Evolutionary conservation across 2,329 filamentous ascomycete genomes (phyloP), one percentile per base, ranked within the genome.

Genomic region (Botrytis byssoidea): DNA sequence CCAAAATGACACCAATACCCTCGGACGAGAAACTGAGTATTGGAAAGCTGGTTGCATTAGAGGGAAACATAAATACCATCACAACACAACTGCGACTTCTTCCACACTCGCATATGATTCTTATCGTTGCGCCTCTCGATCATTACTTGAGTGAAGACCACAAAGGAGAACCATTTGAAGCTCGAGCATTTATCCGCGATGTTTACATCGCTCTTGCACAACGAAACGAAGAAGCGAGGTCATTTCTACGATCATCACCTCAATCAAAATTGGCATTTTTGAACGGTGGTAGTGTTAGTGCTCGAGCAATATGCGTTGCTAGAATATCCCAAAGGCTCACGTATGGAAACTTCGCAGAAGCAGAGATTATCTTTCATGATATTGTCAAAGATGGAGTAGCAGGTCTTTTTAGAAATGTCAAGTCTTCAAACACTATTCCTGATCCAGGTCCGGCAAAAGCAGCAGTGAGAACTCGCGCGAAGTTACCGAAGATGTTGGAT

Each of bases 41-140:
- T 57, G 88, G 88, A 65, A 87, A 84, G 78, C 81, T 91, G 71
- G 84, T 91, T 70, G 88, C 89, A 75, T 85, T 91, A 73, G 89
- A 91, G 78, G 89, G 89, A 9, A 84, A 87, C 46, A 77, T 81
- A 37, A 86, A 89, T 64, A 82, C 84, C 44, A 83, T 91, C 44
- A 85, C 86, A 37, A 90, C 88, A 5, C 89, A 91, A 77, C 82
- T 91, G 57, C 86, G 86, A 65, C 84, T 91, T 4, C 84, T 91
- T 18, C 89, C 89, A 14, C 85, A 84, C 5, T 91, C 88, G 1
- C 81, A 86, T 0, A 86, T 90, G 73, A 86, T 91, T 55, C 80
- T 90, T 37, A 84, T 90, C 51, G 82, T 91, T 2, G 88, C 89
- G 0, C 69, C 77, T 9, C 73, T 80, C 2, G 70, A 74, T 8